Evolutionary conservation across 2,329 filamentous ascomycete species (phyloP).

Genomic region (Paraconiothyrium sp.): DNA sequence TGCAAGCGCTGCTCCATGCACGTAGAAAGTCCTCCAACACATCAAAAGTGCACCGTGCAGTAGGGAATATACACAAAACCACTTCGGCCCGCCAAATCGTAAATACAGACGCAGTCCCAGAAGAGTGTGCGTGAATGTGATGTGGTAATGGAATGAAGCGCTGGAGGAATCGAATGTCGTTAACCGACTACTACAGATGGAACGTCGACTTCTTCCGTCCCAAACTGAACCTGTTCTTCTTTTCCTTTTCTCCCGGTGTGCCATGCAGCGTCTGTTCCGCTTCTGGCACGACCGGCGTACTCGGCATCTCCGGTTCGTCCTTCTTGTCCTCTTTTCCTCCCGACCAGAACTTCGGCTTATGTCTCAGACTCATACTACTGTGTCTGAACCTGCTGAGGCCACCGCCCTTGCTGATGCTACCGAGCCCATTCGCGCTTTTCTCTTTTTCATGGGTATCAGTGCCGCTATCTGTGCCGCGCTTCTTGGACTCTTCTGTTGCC

Average conservation of each 20-base stretch:
- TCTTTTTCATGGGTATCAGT: conserved; percentile 13
- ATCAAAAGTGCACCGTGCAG: neutral
- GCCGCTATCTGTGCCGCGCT: conserved; percentile 23
- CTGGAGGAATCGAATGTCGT: neutral
- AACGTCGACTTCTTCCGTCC: conserved; percentile 76
- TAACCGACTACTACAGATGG: conserved; percentile 20
- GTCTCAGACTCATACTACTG: conserved; percentile 80
- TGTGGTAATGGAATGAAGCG: neutral
- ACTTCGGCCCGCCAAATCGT: neutral
- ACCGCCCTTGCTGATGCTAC: conserved; percentile 41
- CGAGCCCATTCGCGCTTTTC: conserved; percentile 33
- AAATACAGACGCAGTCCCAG: neutral
- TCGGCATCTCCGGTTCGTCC: conserved; percentile 36
- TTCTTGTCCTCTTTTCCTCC: conserved; percentile 53
- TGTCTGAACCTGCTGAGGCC: conserved; percentile 73
- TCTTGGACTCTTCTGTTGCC: conserved; percentile 59
- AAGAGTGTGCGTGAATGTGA: neutral
- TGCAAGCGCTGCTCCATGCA: neutral
- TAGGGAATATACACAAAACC: neutral
- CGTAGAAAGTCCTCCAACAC: neutral
- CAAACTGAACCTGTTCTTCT: conserved; percentile 73
- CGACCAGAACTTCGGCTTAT: conserved; percentile 76
- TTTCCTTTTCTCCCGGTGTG: conserved; percentile 49
- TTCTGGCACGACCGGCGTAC: conserved; percentile 24
- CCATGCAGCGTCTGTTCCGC: conserved; percentile 28